Percentiles rank a stretch among this genome's conserved stretches.
These are phyloP conservation scores for Lupinus albus DNA, from an alignment of 306 rosid species.

Conservation along the genomic window DNA sequence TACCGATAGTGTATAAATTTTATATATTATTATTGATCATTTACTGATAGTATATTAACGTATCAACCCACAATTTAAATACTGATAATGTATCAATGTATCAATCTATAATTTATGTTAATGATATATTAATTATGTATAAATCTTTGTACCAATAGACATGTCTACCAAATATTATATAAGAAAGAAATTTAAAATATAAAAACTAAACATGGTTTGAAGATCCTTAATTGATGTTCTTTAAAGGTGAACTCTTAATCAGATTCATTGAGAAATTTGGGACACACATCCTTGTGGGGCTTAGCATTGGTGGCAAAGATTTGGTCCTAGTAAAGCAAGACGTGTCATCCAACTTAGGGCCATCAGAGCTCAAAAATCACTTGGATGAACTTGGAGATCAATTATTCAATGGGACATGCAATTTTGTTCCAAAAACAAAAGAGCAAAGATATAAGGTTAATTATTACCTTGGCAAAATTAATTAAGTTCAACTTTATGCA, in stretches of 20 bases:
- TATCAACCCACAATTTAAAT: too few relatives aligned
- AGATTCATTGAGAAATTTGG: constrained; percentile 89
- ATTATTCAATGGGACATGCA: constrained; percentile 81
- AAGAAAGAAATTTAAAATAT: constrained; percentile 1
- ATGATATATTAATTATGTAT: too few relatives aligned
- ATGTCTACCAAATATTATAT: too few relatives aligned
- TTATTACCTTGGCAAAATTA: neutral
- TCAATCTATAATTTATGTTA: too few relatives aligned
- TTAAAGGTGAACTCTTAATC: constrained; percentile 12
- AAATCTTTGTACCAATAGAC: too few relatives aligned
- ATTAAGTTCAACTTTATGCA: constrained; percentile 28
- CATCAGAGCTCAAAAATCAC: constrained; percentile 70
- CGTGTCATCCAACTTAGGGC: constrained; percentile 55
- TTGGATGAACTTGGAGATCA: constrained; percentile 89
- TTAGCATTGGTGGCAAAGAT: constrained; percentile 83
- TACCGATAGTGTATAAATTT: too few relatives aligned
- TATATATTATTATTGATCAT: too few relatives aligned
- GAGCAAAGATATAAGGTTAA: constrained; percentile 70
- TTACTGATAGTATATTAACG: too few relatives aligned
- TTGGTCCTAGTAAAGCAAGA: constrained; percentile 77
- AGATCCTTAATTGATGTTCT: neutral
- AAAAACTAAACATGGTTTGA: neutral
- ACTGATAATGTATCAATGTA: too few relatives aligned
- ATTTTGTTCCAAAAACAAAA: constrained; percentile 67
- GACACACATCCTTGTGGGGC: constrained; percentile 88